Evolutionary conservation across 1,139 yeast species (phyloP).

Genomic region (Pichia inconspicua): DNA sequence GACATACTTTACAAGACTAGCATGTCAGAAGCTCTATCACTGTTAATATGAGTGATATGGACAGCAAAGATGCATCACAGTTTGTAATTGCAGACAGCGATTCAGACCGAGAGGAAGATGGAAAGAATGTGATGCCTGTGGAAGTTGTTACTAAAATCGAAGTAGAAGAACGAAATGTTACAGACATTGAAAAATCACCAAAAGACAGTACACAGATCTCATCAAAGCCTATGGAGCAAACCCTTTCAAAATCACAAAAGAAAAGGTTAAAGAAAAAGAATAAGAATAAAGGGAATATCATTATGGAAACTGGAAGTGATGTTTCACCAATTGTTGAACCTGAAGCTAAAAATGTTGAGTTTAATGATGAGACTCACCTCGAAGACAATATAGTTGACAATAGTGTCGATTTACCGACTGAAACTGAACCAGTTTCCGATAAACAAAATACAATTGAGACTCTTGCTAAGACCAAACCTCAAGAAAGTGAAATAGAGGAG

Average conservation of each 20-base stretch:
- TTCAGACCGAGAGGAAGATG: background rate
- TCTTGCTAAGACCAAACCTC: no score
- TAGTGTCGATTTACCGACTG: no score
- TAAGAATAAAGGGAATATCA: background rate
- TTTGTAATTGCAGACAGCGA: constrained; percentile 1
- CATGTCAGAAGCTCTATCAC: no score
- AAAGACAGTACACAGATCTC: background rate
- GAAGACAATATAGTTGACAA: no score
- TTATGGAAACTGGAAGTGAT: background rate
- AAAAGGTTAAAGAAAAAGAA: background rate
- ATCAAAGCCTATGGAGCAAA: background rate
- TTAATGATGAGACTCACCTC: no score
- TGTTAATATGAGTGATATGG: background rate
- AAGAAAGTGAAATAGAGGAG: no score
- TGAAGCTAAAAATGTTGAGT: no score
- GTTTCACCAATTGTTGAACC: background rate
- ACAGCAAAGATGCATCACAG: background rate
- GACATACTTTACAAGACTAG: no score
- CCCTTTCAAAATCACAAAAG: background rate
- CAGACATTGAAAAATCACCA: background rate
- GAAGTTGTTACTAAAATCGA: background rate
- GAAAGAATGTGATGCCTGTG: background rate
- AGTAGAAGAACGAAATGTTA: background rate
- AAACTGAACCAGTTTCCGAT: no score
- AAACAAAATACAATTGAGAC: no score